Evolutionary conservation across 208 protist species (phyloP).

Genomic region (Leishmania mexicana): DNA sequence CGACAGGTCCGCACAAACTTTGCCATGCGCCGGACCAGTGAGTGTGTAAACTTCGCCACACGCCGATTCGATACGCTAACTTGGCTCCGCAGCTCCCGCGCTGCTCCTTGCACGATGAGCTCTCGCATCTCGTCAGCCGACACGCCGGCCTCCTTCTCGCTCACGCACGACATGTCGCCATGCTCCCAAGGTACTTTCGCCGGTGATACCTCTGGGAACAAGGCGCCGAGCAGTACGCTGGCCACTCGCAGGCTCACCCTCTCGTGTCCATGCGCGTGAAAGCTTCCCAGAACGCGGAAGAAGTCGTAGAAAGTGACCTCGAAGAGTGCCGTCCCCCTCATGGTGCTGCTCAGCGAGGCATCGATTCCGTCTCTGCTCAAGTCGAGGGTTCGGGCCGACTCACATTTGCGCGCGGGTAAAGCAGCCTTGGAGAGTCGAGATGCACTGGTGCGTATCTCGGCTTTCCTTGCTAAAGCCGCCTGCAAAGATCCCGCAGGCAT

Average conservation of each 20-base stretch:
- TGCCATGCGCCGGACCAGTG: constrained; percentile 16
- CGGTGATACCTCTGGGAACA: not conserved
- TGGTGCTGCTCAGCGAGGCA: not conserved
- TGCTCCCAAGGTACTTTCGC: not conserved
- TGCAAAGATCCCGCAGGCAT: not conserved
- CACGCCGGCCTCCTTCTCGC: constrained; percentile 1
- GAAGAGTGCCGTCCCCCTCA: constrained; percentile 9
- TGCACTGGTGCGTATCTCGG: not conserved
- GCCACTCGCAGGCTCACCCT: constrained; percentile 6
- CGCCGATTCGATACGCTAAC: not conserved
- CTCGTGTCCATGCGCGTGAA: not conserved
- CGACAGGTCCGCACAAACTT: constrained; percentile 21
- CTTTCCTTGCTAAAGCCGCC: not conserved
- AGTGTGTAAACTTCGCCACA: not conserved
- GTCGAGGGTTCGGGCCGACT: not conserved
- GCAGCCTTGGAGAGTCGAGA: not conserved
- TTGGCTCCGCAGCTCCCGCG: not conserved
- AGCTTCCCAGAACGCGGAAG: constrained; percentile 28
- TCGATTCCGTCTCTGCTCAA: not conserved
- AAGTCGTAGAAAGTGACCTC: constrained; percentile 25
- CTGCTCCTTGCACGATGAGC: constrained; percentile 5
- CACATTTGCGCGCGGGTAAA: not conserved
- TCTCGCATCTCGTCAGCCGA: constrained; percentile 17
- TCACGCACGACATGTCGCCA: not conserved
- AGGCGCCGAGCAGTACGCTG: constrained; percentile 6